Base-by-base conservation (phyloP, 352 stramenopile species). In the Phytophthora multivora region DNA sequence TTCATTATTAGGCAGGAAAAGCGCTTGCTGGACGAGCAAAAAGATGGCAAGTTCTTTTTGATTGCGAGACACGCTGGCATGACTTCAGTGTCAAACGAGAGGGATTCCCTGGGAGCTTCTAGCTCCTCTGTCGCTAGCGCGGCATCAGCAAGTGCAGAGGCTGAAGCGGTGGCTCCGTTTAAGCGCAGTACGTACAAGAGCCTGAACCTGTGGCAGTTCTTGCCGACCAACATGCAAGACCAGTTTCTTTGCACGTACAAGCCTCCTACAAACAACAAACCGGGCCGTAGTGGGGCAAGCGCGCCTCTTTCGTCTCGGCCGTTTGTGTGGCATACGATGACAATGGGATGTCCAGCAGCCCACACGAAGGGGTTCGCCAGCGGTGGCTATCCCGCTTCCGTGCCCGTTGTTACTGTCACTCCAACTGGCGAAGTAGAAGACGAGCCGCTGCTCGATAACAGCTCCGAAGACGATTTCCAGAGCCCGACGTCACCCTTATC, bases 201-300 rank as follows among this genome's bases (percentile, higher is more conserved):
- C 31, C 63, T 91, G 11, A 81, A 90, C 15, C 47, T 86, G 25
- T 95, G 86, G 86, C 82, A 93, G 51, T 90, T 86, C 39, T 31
- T 95, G 11, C 77, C 86, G 0, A 95, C 86, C 15, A 95, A 95
- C 69, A 91, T 95, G 83, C 86, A 95, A 64, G 75, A 93, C 52
- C 84, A 93, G 63, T 93, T 90, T 49, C 54, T 93, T 1, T 87
- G 71, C 56, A 77, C 77, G 38, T 73, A 80, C 47, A 76, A 86
- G 23, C 76, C 81, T 4, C 55, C 65, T 18, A 48, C 52, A 16
- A 33, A 26, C 4, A 64, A 59, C 46, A 53, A 67, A 10, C 36
- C 31, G 33, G 31, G 52, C 25, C 33, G 53, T 42, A 55, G 51
- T 49, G 63, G 50, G 41, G 49, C 56, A 38, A 53, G 62, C 36